Conservation (phyloP, 2,329 filamentous ascomycete species). For the Trichothecium roseum region DNA sequence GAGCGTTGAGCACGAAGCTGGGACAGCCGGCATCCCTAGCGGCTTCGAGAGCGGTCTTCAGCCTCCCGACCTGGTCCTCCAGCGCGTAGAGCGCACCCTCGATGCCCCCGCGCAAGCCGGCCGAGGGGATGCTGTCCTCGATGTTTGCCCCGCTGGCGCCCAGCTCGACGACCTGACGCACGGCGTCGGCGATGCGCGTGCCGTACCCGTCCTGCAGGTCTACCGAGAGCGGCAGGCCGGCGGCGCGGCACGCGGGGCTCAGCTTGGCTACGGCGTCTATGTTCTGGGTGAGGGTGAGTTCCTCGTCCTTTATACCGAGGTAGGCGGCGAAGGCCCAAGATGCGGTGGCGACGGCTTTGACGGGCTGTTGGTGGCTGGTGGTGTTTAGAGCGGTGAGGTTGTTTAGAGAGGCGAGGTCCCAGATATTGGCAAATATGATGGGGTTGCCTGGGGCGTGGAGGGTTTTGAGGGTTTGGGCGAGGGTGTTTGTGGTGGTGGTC, state of each 20-base stretch:
- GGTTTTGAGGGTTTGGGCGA: slow-evolving; percentile 23
- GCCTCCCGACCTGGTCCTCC: slow-evolving; percentile 35
- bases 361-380: slow-evolving; percentile 19
- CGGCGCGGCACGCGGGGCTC: slow-evolving; percentile 25
- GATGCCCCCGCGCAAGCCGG: slow-evolving; percentile 21
- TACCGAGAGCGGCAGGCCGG: slow-evolving; percentile 38
- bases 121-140: slow-evolving; percentile 35
- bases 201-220: slow-evolving; percentile 54
- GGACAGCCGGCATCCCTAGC: slow-evolving; percentile 37
- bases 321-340: slow-evolving; percentile 39
- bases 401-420: slow-evolving; percentile 38
- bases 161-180: slow-evolving; percentile 32
- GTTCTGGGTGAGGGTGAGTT: slow-evolving; percentile 40
- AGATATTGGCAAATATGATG: slow-evolving; percentile 44
- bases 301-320: slow-evolving; percentile 32
- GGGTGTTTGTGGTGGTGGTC: slow-evolving; percentile 10
- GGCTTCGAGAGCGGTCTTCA: slow-evolving; percentile 29
- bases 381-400: slow-evolving; percentile 31
- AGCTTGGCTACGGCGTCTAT: slow-evolving; percentile 34
- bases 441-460: slow-evolving; percentile 42
- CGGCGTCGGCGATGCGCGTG: slow-evolving; percentile 29
- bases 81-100: slow-evolving; percentile 21
- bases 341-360: slow-evolving; percentile 35
- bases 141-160: slow-evolving; percentile 50
- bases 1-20: slow-evolving; percentile 47